Base-by-base conservation (phyloP, 2,329 filamentous ascomycete species). In the Knoxdaviesia proteae region DNA sequence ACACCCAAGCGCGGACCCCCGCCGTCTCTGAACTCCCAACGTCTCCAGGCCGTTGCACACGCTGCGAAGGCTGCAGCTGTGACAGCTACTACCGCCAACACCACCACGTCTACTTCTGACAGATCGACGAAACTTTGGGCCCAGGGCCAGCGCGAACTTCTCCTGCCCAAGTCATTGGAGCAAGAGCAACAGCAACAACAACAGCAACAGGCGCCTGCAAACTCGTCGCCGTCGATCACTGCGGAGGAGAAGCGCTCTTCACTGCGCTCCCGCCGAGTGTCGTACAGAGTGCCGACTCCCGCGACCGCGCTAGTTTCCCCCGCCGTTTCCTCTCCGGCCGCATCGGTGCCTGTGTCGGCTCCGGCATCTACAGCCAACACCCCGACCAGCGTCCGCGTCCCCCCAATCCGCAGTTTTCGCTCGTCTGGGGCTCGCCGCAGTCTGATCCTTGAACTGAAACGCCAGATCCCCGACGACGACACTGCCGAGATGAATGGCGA, bases 351-450 rank as follows among this genome's bases (percentile, higher is more conserved):
- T 20, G 20, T 20, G 20, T 20, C 20, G 20, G 20, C 20, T 20
- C 20, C 20, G 20, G 20, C 3, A 35, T 47, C 47, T 45, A 51
- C 51, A 44, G 51, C 50, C 45, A 50, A 56, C 38, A 51, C 53
- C 8, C 56, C 59, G 20, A 20, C 36, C 7, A 39, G 42, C 32
- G 56, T 58, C 45, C 60, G 61, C 40, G 61, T 72, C 36, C 67
- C 69, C 10, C 69, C 69, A 6, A 73, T 73, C 52, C 65, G 71
- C 43, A 59, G 61, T 6, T 71, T 73, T 49, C 64, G 70, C 46
- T 71, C 69, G 31, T 72, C 70, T 35, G 67, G 65, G 50, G 69
- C 69, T 47, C 68, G 71, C 49, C 69, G 65, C 55, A 72, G 68
- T 53, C 57, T 67, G 30, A 58, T 58, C 9, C 58, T 68, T 50